phyloP scores from a whole-genome alignment of 257 asterid species.

The Lycium barbarum region DNA sequence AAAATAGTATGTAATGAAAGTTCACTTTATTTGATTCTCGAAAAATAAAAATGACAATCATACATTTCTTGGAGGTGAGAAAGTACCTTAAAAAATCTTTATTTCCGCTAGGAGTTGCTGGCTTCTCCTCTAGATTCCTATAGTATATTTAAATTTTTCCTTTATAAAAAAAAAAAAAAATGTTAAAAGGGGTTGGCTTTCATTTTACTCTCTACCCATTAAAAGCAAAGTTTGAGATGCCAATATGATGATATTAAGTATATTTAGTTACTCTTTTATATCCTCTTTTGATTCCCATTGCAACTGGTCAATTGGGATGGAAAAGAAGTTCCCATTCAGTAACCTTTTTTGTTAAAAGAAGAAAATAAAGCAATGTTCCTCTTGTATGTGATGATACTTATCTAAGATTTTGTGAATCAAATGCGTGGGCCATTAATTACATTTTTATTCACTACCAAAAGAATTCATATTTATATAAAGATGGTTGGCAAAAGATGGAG shows the following conservation, averaged over 20 bases:
- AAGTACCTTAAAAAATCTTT: background rate
- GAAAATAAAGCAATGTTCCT: background rate
- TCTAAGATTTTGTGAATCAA: conserved; percentile 29
- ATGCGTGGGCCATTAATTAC: background rate
- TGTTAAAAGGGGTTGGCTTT: background rate
- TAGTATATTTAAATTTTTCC: background rate
- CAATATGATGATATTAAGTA: conserved; percentile 9
- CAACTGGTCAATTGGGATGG: background rate
- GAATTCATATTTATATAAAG: background rate
- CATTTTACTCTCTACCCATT: background rate
- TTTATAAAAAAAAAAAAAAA: background rate
- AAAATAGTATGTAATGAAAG: background rate
- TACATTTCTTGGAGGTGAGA: background rate
- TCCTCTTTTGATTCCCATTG: background rate
- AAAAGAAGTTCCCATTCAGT: background rate
- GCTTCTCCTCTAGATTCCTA: background rate
- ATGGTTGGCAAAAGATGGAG: background rate
- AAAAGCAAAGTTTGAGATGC: background rate
- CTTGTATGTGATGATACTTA: background rate
- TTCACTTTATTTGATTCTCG: background rate
- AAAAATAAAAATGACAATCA: background rate
- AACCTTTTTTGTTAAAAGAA: background rate
- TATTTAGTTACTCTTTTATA: background rate
- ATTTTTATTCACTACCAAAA: background rate
- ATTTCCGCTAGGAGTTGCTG: background rate